Base-by-base conservation (phyloP, 2,329 filamentous ascomycete species). In the Ophiocordyceps camponoti-saundersi region DNA sequence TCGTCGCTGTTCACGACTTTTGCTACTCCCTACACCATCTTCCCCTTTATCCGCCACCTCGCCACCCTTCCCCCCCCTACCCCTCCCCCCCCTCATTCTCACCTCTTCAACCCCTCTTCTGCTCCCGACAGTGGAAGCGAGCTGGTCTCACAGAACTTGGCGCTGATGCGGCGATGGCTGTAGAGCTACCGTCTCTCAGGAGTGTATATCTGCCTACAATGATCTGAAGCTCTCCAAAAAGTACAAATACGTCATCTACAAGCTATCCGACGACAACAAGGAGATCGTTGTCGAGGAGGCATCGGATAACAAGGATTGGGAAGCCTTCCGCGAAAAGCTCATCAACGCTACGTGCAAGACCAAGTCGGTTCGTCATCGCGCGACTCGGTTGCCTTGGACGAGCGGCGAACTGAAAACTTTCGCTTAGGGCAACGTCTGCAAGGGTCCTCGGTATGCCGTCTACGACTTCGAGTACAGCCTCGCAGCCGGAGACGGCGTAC, bases 181-280 rank as follows among this genome's bases (percentile, higher is more conserved):
- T 66, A 88, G 83, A 75, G 82, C 83, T 57, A 73, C 73, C 62
- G 79, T 88, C 59, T 69, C 75, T 54, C 73, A 77, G 61, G 82
- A 89, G 50, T 88, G 83, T 75, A 77, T 79, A 62, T 63, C 64
- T 55, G 66, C 70, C 50, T 90, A 82, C 76, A 87, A 89, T 67
- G 81, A 89, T 56, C 76, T 90, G 55, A 90, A 90, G 78, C 79
- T 88, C 57, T 73, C 68, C 67, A 88, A 88, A 69, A 79, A 78
- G 71, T 73, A 79, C 71, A 89, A 87, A 70, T 93, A 77, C 75
- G 82, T 92, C 70, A 79, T 92, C 73, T 90, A 77, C 80, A 87
- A 88, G 75, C 79, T 92, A 63, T 82, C 80, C 54, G 83, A 89
- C 67, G 76, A 88, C 72, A 79, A 80, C 75, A 86, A 82, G 68